Conservation (phyloP, 805 yeast species). For the Candida nanaspora region DNA sequence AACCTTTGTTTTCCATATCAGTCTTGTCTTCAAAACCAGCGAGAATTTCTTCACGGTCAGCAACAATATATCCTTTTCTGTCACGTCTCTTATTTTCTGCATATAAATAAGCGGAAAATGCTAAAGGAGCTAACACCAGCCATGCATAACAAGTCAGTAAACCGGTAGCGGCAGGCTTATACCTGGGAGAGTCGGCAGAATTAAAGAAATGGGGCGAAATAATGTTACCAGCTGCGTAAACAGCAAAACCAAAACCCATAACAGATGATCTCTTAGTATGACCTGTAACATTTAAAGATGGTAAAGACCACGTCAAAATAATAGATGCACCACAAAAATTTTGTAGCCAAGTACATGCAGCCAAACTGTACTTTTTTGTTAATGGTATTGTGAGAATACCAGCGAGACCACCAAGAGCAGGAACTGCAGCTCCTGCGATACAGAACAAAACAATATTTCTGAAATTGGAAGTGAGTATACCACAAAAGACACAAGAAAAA, state of each 20-base stretch:
- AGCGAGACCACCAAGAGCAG: conserved; percentile 24
- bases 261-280: conserved; percentile 54
- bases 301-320: background rate
- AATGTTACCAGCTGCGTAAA: conserved; percentile 58
- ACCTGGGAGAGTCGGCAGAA: conserved; percentile 46
- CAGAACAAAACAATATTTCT: conserved; percentile 26
- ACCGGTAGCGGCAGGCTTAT: conserved; percentile 46
- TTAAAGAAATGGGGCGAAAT: conserved; percentile 67
- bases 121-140: conserved; percentile 8
- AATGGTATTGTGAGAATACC: conserved; percentile 16
- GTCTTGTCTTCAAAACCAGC: conserved; percentile 34
- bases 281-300: conserved; percentile 44
- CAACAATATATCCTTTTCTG: conserved; percentile 12
- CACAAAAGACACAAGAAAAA: conserved; percentile 16
- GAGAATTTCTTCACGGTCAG: conserved; percentile 25
- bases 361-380: conserved; percentile 19
- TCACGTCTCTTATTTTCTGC: conserved; percentile 13
- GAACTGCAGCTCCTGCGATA: conserved; percentile 20
- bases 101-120: conserved; percentile 12
- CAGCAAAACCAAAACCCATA: conserved; percentile 47
- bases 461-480: conserved; percentile 16
- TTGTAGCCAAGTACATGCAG: conserved; percentile 9
- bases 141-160: conserved; percentile 36
- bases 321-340: background rate
- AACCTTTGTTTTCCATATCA: conserved; percentile 31